These are phyloP conservation scores for Ochromonas danica DNA, from an alignment of 108 stramenopile species.

Conservation along the genomic window DNA sequence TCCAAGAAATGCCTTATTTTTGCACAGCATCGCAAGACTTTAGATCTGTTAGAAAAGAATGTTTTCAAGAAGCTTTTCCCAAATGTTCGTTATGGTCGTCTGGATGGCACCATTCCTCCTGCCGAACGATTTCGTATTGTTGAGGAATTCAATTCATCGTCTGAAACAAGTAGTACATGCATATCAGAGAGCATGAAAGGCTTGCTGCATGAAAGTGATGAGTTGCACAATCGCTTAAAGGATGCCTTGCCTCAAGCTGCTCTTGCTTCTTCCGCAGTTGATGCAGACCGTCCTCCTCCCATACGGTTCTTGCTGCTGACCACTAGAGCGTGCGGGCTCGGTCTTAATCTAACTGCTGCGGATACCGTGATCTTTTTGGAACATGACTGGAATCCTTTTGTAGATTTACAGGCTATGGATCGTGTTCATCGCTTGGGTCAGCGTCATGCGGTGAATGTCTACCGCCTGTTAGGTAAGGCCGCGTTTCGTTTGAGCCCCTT, in stretches of 20 bases:
- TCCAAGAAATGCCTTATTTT: slow-evolving; percentile 46
- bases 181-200: no score
- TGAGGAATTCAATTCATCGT: slow-evolving; percentile 41
- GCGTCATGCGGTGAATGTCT: background rate
- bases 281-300: background rate
- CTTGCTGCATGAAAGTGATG: background rate
- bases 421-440: slow-evolving; percentile 28
- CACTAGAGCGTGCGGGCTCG: slow-evolving; percentile 51
- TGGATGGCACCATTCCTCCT: slow-evolving; percentile 47
- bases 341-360: slow-evolving; percentile 57
- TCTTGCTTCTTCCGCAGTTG: background rate
- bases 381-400: slow-evolving; percentile 59
- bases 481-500: background rate
- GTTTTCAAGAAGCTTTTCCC: slow-evolving; percentile 64
- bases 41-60: slow-evolving; percentile 75
- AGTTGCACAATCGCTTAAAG: background rate
- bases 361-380: slow-evolving; percentile 59
- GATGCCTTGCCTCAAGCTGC: background rate
- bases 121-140: slow-evolving; percentile 33
- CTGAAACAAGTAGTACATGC: no score
- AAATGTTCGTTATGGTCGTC: slow-evolving; percentile 37
- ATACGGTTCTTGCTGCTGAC: slow-evolving; percentile 53
- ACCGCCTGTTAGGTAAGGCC: background rate
- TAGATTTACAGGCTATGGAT: slow-evolving; percentile 50
- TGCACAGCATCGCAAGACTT: slow-evolving; percentile 45